phyloP scores from a whole-genome alignment of 1,284 basidiomycete genomes.

The Omphalotus olearius region DNA sequence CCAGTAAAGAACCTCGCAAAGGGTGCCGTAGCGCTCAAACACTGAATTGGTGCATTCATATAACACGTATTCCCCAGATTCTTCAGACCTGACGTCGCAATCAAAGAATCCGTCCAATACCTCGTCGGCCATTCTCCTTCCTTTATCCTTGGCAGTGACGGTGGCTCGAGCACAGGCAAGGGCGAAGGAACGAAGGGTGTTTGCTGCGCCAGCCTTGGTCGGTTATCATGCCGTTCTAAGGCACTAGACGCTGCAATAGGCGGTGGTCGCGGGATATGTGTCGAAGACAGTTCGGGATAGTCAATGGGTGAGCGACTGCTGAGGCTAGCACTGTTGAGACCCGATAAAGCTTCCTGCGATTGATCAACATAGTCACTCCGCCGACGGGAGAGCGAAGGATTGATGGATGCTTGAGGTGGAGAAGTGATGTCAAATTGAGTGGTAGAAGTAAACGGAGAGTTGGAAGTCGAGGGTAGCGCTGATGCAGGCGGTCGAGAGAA shows the following conservation, averaged over 20 bases:
- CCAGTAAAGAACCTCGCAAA: slow-evolving; percentile 89
- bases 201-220: slow-evolving; percentile 31
- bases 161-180: slow-evolving; percentile 7
- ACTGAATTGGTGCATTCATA: slow-evolving; percentile 98
- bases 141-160: slow-evolving; percentile 54
- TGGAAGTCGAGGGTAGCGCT: slow-evolving; percentile 23
- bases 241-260: slow-evolving; percentile 66
- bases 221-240: slow-evolving; percentile 65
- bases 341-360: slow-evolving; percentile 62
- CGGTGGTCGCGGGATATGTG: slow-evolving; percentile 67
- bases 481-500: slow-evolving; percentile 31
- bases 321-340: slow-evolving; percentile 21
- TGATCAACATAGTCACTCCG: slow-evolving; percentile 80
- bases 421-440: slow-evolving; percentile 41
- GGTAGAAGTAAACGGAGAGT: slow-evolving; percentile 28
- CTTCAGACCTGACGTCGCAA: slow-evolving; percentile 86
- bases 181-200: background rate
- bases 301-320: slow-evolving; percentile 57
- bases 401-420: slow-evolving; percentile 77
- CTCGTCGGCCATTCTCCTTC: slow-evolving; percentile 67
- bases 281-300: slow-evolving; percentile 66
- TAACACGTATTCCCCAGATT: slow-evolving; percentile 99
- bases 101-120: slow-evolving; percentile 77
- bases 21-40: slow-evolving; percentile 87
- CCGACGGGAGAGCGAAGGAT: slow-evolving; percentile 67